phyloP scores from a whole-genome alignment of 306 rosid species.

The peach (Prunus persica) region Prunus_persica_NCBIv2 NC_034009.1:27251001-27251500 shows the following conservation, averaged over 20 bases:
- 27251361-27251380: constrained; percentile 32
- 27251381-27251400: constrained; percentile 35
- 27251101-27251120: background rate
- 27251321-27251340: constrained; percentile 51
- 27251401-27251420: constrained; percentile 29
- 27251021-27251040: constrained; percentile 42
- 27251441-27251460: constrained; percentile 36
- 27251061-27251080: too few species aligned
- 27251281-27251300: constrained; percentile 52
- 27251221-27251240: background rate
- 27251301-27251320: constrained; percentile 49
- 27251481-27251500: constrained; percentile 41
- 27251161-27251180: background rate
- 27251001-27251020: constrained; percentile 60
- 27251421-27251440: constrained; percentile 42
- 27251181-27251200: too few species aligned
- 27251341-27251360: constrained; percentile 37
- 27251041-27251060: too few species aligned
- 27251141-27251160: background rate
- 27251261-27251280: background rate
- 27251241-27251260: constrained; percentile 4
- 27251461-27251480: constrained; percentile 41
- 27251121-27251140: background rate
- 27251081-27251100: background rate
- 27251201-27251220: background rate